These are phyloP conservation scores for Pleurotus tuber-regium DNA, from an alignment of 768 basidiomycete genomes.

Conservation along the genomic window DNA sequence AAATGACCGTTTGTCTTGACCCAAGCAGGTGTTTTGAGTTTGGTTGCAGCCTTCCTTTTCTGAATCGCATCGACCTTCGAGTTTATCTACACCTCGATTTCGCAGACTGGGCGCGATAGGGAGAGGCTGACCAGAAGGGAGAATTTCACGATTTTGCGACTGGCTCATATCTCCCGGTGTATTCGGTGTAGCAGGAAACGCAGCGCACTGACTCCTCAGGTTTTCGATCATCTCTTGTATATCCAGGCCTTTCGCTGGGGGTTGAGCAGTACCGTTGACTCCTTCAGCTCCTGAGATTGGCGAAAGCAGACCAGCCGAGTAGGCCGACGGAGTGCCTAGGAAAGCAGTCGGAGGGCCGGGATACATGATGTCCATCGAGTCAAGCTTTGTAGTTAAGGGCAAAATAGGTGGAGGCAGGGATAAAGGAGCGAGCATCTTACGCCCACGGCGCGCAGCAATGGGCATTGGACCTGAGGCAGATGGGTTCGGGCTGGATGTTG, in stretches of 20 bases:
- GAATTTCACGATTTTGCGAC: background rate
- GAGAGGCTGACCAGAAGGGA: background rate
- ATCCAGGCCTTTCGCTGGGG: conserved; percentile 17
- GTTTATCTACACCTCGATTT: too few relatives aligned
- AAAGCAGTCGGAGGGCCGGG: conserved; percentile 44
- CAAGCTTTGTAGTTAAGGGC: conserved; percentile 16
- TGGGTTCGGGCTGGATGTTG: background rate
- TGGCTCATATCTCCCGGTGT: background rate
- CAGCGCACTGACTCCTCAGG: conserved; percentile 37
- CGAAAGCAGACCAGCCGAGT: conserved; percentile 32
- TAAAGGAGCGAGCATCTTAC: conserved; percentile 20
- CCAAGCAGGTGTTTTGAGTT: too few relatives aligned
- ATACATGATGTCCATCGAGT: conserved; percentile 27
- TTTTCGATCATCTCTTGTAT: conserved; percentile 45
- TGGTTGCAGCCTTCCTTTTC: too few relatives aligned
- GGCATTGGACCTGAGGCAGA: conserved; percentile 12
- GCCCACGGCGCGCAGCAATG: conserved; percentile 39
- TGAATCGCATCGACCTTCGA: too few relatives aligned
- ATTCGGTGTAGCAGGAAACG: conserved; percentile 15
- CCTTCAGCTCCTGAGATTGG: conserved; percentile 19
- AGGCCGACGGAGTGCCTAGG: conserved; percentile 37
- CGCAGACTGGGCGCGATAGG: too few relatives aligned
- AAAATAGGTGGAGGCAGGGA: conserved; percentile 29
- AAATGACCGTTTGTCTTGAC: too few relatives aligned
- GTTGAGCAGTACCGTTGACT: conserved; percentile 11